Conservation (phyloP, 2,329 filamentous ascomycete species). For the Pseudogymnoascus sp. region DNA sequence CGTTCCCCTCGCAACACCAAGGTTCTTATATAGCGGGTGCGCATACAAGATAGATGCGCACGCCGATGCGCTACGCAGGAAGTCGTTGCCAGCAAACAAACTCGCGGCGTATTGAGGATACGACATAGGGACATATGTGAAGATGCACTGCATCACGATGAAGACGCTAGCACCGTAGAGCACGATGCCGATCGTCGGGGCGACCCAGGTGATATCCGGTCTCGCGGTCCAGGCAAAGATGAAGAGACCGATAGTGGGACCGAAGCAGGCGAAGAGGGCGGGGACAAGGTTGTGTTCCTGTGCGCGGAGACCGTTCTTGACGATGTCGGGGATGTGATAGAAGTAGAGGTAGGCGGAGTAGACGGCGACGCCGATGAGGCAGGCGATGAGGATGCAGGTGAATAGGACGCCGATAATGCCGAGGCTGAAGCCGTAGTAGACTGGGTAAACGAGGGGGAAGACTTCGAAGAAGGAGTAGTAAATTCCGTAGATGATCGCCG, state of each 20-base stretch:
- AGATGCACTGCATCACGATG: conserved; percentile 51
- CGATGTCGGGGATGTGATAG: conserved; percentile 43
- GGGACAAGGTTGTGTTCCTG: conserved; percentile 49
- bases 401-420: conserved; percentile 53
- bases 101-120: conserved; percentile 50
- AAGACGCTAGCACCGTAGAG: conserved; percentile 45
- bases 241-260: conserved; percentile 51
- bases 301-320: conserved; percentile 38
- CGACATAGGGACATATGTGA: conserved; percentile 48
- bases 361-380: conserved; percentile 40
- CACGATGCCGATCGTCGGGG: conserved; percentile 47
- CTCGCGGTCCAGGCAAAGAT: conserved; percentile 48
- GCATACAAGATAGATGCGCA: conserved; percentile 52
- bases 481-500: conserved; percentile 52
- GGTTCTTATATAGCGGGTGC: conserved; percentile 48
- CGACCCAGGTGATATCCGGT: conserved; percentile 44
- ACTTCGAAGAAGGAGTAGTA: conserved; percentile 58
- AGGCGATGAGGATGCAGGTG: conserved; percentile 50
- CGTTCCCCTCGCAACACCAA: conserved; percentile 50
- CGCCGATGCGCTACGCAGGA: conserved; percentile 49
- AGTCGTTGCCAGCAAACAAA: conserved; percentile 53
- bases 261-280: conserved; percentile 43
- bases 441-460: conserved; percentile 56
- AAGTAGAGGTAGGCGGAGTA: conserved; percentile 46
- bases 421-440: conserved; percentile 50